Conservation (phyloP, 2,329 filamentous ascomycete genomes). For the Colletotrichum sublineola region DNA sequence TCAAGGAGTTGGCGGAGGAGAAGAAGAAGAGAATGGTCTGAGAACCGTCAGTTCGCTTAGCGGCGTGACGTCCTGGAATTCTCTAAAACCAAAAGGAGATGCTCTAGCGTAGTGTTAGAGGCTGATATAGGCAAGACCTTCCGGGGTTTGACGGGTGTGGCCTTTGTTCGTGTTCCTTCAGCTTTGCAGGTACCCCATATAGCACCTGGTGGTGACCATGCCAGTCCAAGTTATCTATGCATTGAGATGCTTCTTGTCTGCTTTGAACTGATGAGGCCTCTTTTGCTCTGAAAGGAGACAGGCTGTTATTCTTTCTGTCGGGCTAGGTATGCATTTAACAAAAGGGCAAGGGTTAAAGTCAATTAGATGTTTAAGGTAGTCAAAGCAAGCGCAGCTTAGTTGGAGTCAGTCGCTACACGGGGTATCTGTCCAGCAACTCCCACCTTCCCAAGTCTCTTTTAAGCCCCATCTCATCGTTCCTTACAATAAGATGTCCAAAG, state of each 20-base stretch:
- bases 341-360: neutral
- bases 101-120: neutral
- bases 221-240: neutral
- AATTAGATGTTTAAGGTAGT: neutral
- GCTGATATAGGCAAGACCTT: neutral
- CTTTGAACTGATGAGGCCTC: neutral
- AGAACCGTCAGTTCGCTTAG: neutral
- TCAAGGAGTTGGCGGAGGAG: slow-evolving; percentile 66
- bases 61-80: neutral
- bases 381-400: neutral
- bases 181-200: neutral
- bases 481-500: slow-evolving; percentile 51
- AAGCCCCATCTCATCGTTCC: neutral
- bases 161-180: neutral
- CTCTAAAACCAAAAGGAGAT: neutral
- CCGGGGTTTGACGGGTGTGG: neutral
- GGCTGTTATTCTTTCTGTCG: neutral
- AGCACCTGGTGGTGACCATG: neutral
- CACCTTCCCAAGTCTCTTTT: neutral
- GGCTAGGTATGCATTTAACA: neutral
- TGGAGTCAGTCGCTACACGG: neutral
- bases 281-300: too few species aligned
- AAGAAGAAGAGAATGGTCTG: slow-evolving; percentile 33
- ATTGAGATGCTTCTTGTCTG: neutral
- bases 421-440: neutral